Base-by-base conservation (phyloP, 2,329 filamentous ascomycete genomes). In the Hymenoscyphus occultus region DNA sequence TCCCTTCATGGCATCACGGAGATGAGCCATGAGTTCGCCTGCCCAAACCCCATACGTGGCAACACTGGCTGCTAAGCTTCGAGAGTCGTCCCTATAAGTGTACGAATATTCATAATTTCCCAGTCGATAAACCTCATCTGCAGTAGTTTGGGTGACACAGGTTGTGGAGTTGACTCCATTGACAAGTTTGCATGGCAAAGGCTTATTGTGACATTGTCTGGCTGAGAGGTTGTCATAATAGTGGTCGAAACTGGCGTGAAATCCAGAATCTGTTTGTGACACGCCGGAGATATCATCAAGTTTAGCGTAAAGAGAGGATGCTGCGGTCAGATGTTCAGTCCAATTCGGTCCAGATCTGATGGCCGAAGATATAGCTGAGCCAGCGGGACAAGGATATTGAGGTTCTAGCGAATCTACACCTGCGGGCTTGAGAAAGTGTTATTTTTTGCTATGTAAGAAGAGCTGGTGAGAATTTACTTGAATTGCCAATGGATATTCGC, bases 181-280 rank as follows among this genome's bases (percentile, higher is more conserved):
- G 19, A 81, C 76, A 6, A 83, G 75, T 67, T 83, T 85, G 78
- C 91, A 94, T 0, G 91, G 91, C 0, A 93, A 79, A 0, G 90
- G 84, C 72, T 90, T 91, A 19, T 77, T 79, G 73, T 95, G 91
- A 75, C 91, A 95, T 74, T 92, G 88, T 0, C 91, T 83, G 0
- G 91, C 88, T 0, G 90, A 92, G 1, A 95, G 82, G 72, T 93
- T 95, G 75, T 95, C 92, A 72, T 88, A 95, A 78, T 95, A 95
- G 76, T 93, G 91, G 73, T 95, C 92, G 71, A 90, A 88, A 62
- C 83, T 88, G 51, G 77, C 81, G 73, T 94, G 90, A 80, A 91
- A 95, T 3, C 81, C 88, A 0, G 74, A 73, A 66, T 87, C 83
- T 40, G 76, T 76, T 0, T 80, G 67, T 0, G 82, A 74, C 0